Evolutionary conservation across 129 eudicot genomes (phyloP), one percentile per base, ranked within the genome.

Genomic region (Pittosporum tobira): DNA sequence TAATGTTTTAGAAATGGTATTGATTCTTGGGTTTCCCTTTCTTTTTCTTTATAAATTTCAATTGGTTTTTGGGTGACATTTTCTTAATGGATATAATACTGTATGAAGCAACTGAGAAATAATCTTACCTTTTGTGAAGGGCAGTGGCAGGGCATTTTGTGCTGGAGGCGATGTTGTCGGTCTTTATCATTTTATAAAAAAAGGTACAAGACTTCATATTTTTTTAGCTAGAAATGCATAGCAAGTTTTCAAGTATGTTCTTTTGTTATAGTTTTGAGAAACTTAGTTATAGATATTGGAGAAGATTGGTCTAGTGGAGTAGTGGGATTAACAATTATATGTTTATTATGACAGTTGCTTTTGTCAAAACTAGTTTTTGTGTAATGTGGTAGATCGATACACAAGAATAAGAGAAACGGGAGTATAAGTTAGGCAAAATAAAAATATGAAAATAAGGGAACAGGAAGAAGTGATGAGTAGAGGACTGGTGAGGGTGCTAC

Each of bases 141-240:
- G 96, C 46, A 72, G 77, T 31, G 94, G 83, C 73, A 74, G 88
- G 73, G 83, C 85, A 51, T 83, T 87, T 80, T 72, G 75, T 67
- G 93, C 96, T 48, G 96, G 93, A 36, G 93, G 94, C 42, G 88
- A 82, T 65, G 65, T 85, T 64, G 84, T 81, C 58, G 13, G 77
- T 40, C 40, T 81, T 27, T 69, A 79, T 74, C 64, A 73, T 42
- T 48, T 61, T 48, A 55, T 79, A 14, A 64, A 56, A 48, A 18
- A 78, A 81, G 88, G 88, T 85, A 69, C 16, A 24, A 48, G 24
- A 64, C 19, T 2, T 15, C 26, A 22, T 0, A 2, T 23, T 13
- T 28, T 28, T 37, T 21, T 37, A 36, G 12, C 30, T 6, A 44
- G 51, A 18, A 52, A 18, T 19, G 29, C 37, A 31, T 54, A 62